These are phyloP conservation scores for Phialemoniopsis sp. DNA, from an alignment of 2,329 filamentous ascomycete species.

Conservation along the genomic window DNA sequence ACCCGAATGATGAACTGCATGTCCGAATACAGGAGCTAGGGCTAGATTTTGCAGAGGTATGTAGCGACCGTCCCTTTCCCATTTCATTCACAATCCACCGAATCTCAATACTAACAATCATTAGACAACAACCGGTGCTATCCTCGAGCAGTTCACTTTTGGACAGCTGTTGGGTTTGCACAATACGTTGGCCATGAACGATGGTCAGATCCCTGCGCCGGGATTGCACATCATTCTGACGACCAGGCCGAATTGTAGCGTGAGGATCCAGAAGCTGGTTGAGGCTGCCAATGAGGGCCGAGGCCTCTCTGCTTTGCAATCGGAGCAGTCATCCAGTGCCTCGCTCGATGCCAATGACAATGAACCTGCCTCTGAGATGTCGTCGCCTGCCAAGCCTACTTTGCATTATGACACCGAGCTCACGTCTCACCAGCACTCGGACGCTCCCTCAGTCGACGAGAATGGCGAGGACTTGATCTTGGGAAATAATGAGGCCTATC, in stretches of 20 bases:
- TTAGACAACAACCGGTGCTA: conserved; percentile 13
- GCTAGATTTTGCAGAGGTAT: conserved; percentile 48
- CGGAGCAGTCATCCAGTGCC: too few relatives aligned
- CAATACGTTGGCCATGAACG: conserved; percentile 12
- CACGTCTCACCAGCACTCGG: too few relatives aligned
- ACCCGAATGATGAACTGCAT: conserved; percentile 41
- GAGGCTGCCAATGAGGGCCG: conserved; percentile 7
- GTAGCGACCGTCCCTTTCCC: too few relatives aligned
- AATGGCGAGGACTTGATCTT: too few relatives aligned
- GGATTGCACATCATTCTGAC: conserved; percentile 11
- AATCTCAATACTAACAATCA: conserved; percentile 2
- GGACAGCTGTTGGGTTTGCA: conserved; percentile 14
- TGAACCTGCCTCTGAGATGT: too few relatives aligned
- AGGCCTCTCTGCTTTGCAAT: too few relatives aligned
- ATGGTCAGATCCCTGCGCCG: conserved; percentile 4
- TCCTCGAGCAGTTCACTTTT: conserved; percentile 14
- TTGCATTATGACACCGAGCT: too few relatives aligned
- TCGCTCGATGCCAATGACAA: too few relatives aligned
- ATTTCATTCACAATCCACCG: not conserved
- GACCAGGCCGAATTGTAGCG: conserved; percentile 13
- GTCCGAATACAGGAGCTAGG: conserved; percentile 48
- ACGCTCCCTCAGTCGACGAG: too few relatives aligned
- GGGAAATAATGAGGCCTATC: too few relatives aligned
- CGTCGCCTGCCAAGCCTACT: too few relatives aligned
- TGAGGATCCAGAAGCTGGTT: conserved; percentile 13